Conservation (phyloP, 2,329 filamentous ascomycete genomes). For the Fusarium papillatum region DNA sequence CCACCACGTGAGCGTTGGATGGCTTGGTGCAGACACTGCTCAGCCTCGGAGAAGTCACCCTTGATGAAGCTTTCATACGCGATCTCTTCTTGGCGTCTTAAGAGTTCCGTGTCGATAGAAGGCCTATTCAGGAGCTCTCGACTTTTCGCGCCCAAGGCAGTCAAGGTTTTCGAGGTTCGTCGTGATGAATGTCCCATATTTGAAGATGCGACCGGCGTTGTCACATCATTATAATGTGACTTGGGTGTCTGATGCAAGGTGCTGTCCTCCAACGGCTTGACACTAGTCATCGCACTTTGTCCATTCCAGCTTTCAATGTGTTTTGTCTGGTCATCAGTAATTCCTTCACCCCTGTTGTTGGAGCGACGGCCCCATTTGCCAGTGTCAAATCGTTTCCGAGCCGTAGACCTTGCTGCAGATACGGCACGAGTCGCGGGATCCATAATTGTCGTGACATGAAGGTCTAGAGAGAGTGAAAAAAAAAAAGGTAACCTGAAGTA, state of each 20-base stretch:
- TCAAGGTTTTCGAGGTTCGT: not conserved
- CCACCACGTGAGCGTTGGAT: not conserved
- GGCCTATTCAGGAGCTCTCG: not conserved
- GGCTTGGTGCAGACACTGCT: constrained; percentile 7
- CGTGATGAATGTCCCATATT: not conserved
- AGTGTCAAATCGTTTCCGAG: not conserved
- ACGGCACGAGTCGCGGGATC: not conserved
- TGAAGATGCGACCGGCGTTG: not conserved
- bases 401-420: not conserved
- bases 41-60: constrained; percentile 1
- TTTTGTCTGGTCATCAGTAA: not conserved
- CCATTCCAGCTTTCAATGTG: not conserved
- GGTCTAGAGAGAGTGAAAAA: not conserved
- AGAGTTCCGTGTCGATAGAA: not conserved
- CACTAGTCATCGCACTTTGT: not conserved
- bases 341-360: not conserved
- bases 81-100: not conserved
- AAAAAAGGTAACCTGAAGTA: not conserved
- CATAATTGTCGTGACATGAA: not conserved
- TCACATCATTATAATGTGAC: not conserved
- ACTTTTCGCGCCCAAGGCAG: not conserved
- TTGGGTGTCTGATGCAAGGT: not conserved
- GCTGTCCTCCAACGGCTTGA: not conserved
- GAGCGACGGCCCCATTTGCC: not conserved
- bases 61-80: constrained; percentile 3